Conservation (phyloP, 345 rosid species). For the Salix udensis region DNA sequence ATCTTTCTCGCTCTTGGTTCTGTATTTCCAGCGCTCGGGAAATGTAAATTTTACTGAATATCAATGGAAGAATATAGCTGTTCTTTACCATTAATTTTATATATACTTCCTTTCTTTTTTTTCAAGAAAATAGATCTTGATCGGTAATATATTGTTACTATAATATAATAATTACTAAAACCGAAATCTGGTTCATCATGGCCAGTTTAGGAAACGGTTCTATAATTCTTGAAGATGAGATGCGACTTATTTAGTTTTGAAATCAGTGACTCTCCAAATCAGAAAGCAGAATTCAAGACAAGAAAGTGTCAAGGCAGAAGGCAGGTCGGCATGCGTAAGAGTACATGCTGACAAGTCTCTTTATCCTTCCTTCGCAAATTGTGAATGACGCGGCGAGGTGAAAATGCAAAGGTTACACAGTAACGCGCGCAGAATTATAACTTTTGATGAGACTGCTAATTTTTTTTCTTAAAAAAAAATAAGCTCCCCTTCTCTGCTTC, state of each 20-base stretch:
- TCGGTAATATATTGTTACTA: no score
- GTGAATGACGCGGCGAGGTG: conserved; percentile 32
- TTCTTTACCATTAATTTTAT: neutral
- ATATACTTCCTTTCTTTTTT: neutral
- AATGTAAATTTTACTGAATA: conserved; percentile 41
- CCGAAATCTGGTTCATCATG: no score
- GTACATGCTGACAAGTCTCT: neutral
- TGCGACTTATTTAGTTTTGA: no score
- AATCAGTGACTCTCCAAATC: no score
- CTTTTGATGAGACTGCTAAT: neutral
- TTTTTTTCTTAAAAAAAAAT: no score
- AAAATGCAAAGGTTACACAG: conserved; percentile 14
- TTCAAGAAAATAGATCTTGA: no score
- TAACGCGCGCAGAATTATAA: neutral
- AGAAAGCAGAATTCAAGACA: no score
- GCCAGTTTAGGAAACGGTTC: no score
- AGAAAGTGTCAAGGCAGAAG: neutral
- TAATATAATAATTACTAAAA: no score
- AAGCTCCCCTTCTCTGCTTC: neutral
- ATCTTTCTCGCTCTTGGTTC: neutral
- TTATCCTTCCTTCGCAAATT: neutral
- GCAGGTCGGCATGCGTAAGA: neutral
- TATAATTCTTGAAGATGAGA: no score
- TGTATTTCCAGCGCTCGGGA: conserved; percentile 22
- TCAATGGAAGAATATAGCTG: conserved; percentile 18